phyloP scores from a whole-genome alignment of 768 basidiomycete species.

The Termitomyces sp. region DNA sequence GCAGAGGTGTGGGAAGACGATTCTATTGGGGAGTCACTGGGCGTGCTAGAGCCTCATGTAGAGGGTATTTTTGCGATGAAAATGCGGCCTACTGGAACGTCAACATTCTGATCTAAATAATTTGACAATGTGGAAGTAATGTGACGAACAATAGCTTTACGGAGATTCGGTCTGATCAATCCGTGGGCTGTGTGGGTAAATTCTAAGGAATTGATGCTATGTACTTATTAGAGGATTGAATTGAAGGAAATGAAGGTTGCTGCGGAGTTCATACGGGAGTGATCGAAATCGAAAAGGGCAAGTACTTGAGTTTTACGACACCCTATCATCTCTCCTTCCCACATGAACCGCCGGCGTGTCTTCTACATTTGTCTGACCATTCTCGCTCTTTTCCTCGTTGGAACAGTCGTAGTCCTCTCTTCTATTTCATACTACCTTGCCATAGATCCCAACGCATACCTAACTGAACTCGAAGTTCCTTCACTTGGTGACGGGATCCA shows the following conservation, averaged over 20 bases:
- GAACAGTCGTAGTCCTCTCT: slow-evolving; percentile 87
- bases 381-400: slow-evolving; percentile 74
- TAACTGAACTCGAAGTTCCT: slow-evolving; percentile 74
- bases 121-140: not conserved
- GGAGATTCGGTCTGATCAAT: not conserved
- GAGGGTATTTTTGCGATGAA: slow-evolving; percentile 38
- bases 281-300: not conserved
- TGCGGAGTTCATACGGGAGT: slow-evolving; percentile 3
- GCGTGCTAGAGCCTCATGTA: slow-evolving; percentile 42
- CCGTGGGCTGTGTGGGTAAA: not conserved
- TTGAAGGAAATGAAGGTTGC: not conserved
- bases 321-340: slow-evolving; percentile 4
- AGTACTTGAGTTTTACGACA: slow-evolving; percentile 2
- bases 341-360: slow-evolving; percentile 41
- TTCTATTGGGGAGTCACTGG: slow-evolving; percentile 44
- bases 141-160: not conserved
- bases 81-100: slow-evolving; percentile 32
- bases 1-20: slow-evolving; percentile 48
- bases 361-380: slow-evolving; percentile 38
- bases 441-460: slow-evolving; percentile 72
- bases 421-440: slow-evolving; percentile 87
- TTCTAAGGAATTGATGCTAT: not conserved
- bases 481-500: slow-evolving; percentile 45
- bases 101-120: not conserved
- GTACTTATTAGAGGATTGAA: not conserved